Conservation (phyloP, 305 asterid genomes). For the Ajuga reptans region DNA sequence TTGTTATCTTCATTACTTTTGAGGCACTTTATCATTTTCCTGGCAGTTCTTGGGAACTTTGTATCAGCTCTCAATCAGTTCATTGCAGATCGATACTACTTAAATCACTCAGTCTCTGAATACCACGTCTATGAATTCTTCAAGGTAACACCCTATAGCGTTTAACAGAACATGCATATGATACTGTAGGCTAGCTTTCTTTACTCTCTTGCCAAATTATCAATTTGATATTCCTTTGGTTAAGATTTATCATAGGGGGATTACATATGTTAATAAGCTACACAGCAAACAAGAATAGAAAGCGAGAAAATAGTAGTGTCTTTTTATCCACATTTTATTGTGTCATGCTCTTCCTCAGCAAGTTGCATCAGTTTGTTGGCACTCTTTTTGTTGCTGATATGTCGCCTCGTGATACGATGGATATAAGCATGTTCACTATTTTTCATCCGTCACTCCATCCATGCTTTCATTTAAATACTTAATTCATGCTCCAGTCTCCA, state of each 20-base stretch:
- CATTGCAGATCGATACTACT: constrained; percentile 69
- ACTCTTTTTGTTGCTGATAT: not conserved
- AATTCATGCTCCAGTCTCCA: not conserved
- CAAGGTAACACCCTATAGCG: constrained; percentile 49
- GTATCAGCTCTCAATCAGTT: constrained; percentile 80
- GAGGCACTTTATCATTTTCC: constrained; percentile 10
- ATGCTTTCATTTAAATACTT: not conserved
- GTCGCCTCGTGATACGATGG: not conserved
- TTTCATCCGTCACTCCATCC: not conserved
- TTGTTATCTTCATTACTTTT: constrained; percentile 10
- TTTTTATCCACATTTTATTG: not conserved
- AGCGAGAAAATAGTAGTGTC: not conserved
- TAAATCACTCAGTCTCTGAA: constrained; percentile 59
- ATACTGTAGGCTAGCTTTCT: not conserved
- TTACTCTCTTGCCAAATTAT: not conserved
- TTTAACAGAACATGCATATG: not conserved
- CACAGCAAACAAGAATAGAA: not conserved
- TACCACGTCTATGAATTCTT: constrained; percentile 87
- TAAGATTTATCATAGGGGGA: not conserved
- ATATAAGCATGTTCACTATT: not conserved
- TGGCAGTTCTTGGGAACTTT: constrained; percentile 91
- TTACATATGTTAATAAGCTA: not conserved
- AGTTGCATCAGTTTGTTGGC: not conserved
- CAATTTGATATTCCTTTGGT: not conserved
- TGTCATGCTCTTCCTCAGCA: not conserved